Evolutionary conservation across 805 yeast species (phyloP), one percentile per base, ranked within the genome.

Genomic region (Nakazawaea ernobii): DNA sequence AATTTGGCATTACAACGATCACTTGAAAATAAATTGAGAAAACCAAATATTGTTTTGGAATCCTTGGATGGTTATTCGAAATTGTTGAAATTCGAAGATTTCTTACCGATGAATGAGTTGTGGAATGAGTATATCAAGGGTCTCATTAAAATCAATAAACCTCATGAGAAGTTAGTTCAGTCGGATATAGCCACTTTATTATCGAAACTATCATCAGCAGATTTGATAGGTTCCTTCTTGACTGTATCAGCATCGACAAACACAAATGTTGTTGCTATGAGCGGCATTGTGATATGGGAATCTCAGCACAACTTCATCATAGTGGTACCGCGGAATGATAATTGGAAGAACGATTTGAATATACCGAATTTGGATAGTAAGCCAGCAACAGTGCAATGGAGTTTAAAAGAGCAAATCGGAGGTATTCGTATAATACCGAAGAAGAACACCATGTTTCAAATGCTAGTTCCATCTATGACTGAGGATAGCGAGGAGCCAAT

Each of bases 221-320:
- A 90, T 57, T 85, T 77, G 63, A 84, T 84, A 55, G 97, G 97
- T 3, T 77, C 94, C n/a, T 60, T 63, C 37, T 49, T 89, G 11
- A 71, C 70, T 11, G 90, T 90, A 0, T 56, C 70, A 2, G 74
- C 78, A 41, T 71, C 87, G n/a, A 64, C 66, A 17, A 84, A 83
- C 56, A 66, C 71, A 5, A 74, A 78, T 43, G 58, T 77, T 47
- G 70, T 83, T 7, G 95, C 94, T 0, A 55, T 73, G 30, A 54
- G 69, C 35, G 97, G 97, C 0, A 85, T 90, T 5, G 86, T 90
- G 1, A 67, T 87, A 2, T 86, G 94, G 85, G 97, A 90, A 59
- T 76, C 92, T 8, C 89, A 85, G 60, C 79, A 80, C 53, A 75
- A 77, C 50, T 84, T 87, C 58, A 73, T 87, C 2, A 57, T 89